Evolutionary conservation across 2,329 filamentous ascomycete genomes (phyloP).

Genomic region (Lasiodiplodia citricola): DNA sequence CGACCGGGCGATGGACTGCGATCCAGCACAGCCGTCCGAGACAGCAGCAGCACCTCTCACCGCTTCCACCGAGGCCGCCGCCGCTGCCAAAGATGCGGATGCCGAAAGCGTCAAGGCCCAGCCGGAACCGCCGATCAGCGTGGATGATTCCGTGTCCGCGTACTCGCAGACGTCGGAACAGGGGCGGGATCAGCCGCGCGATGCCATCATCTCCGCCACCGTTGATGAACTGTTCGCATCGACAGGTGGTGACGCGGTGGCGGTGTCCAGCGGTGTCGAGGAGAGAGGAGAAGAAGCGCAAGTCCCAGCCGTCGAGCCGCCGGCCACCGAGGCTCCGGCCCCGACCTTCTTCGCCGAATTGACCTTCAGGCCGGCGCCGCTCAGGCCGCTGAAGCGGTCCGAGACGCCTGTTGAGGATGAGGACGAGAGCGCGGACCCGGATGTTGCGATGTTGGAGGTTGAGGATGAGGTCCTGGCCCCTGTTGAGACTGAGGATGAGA

Average conservation of each 20-base stretch:
- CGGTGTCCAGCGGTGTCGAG: background rate
- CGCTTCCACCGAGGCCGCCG: background rate
- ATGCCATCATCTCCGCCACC: background rate
- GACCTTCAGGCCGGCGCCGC: constrained; percentile 1
- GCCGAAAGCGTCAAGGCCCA: background rate
- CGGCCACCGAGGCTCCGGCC: background rate
- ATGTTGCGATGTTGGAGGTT: background rate
- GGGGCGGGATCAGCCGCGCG: background rate
- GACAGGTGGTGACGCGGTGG: background rate
- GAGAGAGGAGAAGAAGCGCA: background rate
- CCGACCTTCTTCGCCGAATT: constrained; percentile 3
- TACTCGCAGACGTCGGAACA: background rate
- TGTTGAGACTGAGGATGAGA: background rate
- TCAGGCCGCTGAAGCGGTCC: background rate
- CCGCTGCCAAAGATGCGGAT: background rate
- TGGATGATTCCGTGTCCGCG: background rate
- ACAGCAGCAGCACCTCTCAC: no score
- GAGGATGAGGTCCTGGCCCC: background rate
- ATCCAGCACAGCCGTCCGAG: no score
- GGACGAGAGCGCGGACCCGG: background rate
- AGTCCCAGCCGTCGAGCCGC: background rate
- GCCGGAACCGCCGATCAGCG: background rate
- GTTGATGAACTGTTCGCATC: background rate
- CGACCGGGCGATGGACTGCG: background rate
- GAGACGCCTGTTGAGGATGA: background rate